Evolutionary conservation across 2,329 filamentous ascomycete genomes (phyloP).

Genomic region (Phoma sp.): DNA sequence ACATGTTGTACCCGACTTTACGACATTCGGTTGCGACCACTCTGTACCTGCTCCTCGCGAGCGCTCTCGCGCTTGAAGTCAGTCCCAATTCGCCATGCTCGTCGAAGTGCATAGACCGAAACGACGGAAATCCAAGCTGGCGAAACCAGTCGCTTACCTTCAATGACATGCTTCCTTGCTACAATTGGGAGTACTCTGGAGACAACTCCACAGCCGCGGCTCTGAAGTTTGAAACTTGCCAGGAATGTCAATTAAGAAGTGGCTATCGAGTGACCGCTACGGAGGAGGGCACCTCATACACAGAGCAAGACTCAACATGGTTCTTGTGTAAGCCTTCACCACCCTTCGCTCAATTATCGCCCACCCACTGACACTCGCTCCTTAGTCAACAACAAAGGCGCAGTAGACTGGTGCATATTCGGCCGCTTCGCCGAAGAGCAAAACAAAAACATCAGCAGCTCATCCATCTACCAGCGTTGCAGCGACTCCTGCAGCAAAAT

Average conservation of each 20-base stretch:
- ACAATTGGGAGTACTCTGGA: conserved; percentile 21
- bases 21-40: background rate
- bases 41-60: background rate
- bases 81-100: conserved; percentile 27
- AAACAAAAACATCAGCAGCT: conserved; percentile 18
- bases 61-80: conserved; percentile 24
- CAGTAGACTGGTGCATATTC: conserved; percentile 31
- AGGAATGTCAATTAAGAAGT: conserved; percentile 24
- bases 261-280: background rate
- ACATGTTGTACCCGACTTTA: background rate
- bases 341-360: background rate
- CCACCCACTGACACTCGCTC: background rate
- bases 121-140: conserved; percentile 17
- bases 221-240: conserved; percentile 26
- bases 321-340: conserved; percentile 22
- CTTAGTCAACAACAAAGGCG: conserved; percentile 27
- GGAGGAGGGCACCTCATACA: conserved; percentile 2
- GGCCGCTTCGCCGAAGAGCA: conserved; percentile 23
- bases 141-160: conserved; percentile 18
- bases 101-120: conserved; percentile 23
- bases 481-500: conserved; percentile 23
- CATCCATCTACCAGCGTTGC: conserved; percentile 22
- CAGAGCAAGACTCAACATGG: conserved; percentile 26
- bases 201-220: conserved; percentile 21
- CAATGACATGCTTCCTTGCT: conserved; percentile 21